Base-by-base conservation (phyloP, 1,284 basidiomycete genomes). In the Apiotrichum sp. region DNA sequence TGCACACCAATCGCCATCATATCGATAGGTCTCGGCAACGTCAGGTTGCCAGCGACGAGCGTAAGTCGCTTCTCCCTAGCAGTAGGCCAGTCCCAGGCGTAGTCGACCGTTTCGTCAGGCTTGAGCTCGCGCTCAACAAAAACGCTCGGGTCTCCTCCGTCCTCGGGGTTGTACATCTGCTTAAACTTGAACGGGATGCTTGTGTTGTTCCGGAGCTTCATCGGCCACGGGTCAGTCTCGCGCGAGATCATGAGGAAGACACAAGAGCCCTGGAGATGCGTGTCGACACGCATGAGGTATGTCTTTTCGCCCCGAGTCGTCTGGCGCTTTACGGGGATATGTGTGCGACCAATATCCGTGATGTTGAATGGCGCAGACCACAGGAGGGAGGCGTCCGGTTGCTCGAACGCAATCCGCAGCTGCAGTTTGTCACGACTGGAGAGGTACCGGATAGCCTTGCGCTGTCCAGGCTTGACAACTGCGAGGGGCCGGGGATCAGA, bases 1-100 rank as follows among this genome's bases (percentile, higher is more conserved):
- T 97, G 82, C 59, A 89, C 84, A 47, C 96, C 96, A 45, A 99
- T 98, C 74, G 98, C 96, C 84, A 97, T 87, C 58, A 97, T 86
- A 70, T 98, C 96, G 53, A 98, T 80, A 31, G 82, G 78, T 41
- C 90, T 82, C n/a, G 84, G 83, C 46, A 83, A 78, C 14, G 64
- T 60, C 6, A 65, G 43, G 11, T 82, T 81, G 46, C 86, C 85
- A 53, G 86, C 82, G 13, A 76, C 77, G 13, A 98, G 78, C 52
- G 84, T 77, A 42, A 99, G 80, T 63, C 85, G 86, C 78, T 97
- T 98, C 67, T 88, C 86, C 53, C 79, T 79, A 3, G 86, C 85
- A 8, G 93, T 89, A 1, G 96, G 96, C 62, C 83, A 86, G 72
- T 99, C 96, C 96, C 96, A 99, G 6, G 93, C 88, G 70, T 98